Evolutionary conservation across 2,329 filamentous ascomycete genomes (phyloP).

Genomic region (Talaromyces amestolkiae): DNA sequence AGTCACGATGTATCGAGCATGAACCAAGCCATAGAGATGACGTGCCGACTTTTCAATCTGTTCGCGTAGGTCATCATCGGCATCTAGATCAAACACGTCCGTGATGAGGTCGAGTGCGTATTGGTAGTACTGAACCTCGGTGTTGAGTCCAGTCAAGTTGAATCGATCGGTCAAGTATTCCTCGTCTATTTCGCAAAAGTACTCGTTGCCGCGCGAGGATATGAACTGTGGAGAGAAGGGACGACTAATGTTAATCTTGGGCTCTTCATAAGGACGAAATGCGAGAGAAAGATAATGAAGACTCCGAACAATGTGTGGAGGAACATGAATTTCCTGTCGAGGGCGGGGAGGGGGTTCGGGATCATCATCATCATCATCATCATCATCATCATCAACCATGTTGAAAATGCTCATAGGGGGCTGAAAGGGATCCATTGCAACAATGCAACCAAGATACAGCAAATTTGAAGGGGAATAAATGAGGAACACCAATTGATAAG

Average conservation of each 20-base stretch:
- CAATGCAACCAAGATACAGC: not conserved
- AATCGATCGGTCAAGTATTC: slow-evolving; percentile 98
- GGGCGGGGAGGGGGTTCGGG: slow-evolving; percentile 6
- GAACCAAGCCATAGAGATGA: slow-evolving; percentile 92
- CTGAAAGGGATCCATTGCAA: slow-evolving; percentile 5
- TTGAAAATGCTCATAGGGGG: slow-evolving; percentile 14
- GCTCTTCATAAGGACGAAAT: slow-evolving; percentile 16
- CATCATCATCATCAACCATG: slow-evolving; percentile 6
- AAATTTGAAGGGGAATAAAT: not conserved
- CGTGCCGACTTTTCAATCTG: slow-evolving; percentile 96
- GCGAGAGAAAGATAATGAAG: slow-evolving; percentile 17
- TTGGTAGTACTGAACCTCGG: slow-evolving; percentile 97
- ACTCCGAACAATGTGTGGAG: slow-evolving; percentile 6
- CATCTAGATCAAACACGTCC: slow-evolving; percentile 97
- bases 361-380: slow-evolving; percentile 6
- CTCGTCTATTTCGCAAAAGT: slow-evolving; percentile 99
- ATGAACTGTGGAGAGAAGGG: slow-evolving; percentile 70
- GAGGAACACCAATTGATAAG: not conserved
- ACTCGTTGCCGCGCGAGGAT: slow-evolving; percentile 94
- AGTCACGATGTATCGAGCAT: slow-evolving; percentile 94
- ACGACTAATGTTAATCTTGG: slow-evolving; percentile 17
- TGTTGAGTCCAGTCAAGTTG: slow-evolving; percentile 95
- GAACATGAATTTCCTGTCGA: slow-evolving; percentile 5
- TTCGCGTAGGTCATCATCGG: slow-evolving; percentile 97
- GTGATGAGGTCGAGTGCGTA: slow-evolving; percentile 97